Base-by-base conservation (phyloP, 2,329 filamentous ascomycete genomes). In the Neonectria hederae region DNA sequence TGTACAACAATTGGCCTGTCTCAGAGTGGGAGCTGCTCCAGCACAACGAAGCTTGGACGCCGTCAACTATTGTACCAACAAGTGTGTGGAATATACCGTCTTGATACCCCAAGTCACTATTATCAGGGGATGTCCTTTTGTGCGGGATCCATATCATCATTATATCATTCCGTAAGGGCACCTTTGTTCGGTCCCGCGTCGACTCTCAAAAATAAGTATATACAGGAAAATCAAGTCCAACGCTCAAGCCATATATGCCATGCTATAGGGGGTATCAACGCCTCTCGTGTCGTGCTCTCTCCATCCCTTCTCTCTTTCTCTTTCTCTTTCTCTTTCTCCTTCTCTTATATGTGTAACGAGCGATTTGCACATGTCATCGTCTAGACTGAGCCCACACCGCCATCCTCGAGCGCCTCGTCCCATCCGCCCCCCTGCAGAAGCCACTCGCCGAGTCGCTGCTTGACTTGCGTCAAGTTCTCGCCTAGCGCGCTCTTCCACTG, bases 401-500 rank as follows among this genome's bases (percentile, higher is more conserved):
- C 81, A 48, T 87, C 85, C 76, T 90, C 88, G 48, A 91, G 82
- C 66, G 87, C 83, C 78, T 97, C 93, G 70, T 97, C 94, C 93
- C 94, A 97, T 1, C 93, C 95, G n/a, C 92, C 93, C 65, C 89
- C 90, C 74, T 88, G 86, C 66, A 93, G 79, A 70, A 97, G 83
- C 81, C 89, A 94, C 30, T 85, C 86, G 58, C 90, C 89, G 0
- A 97, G 90, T 56, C 91, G 83, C 75, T 89, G 87, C 79, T 92
- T 95, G 66, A 94, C 89, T 17, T 83, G 86, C 65, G 87, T 87
- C 71, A 98, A 85, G 59, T 89, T 88, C 66, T 90, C 89, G 1
- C 94, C 95, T n/a, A 98, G 83, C 5, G 92, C 94, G 73, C 93
- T 92, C 38, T 86, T 84, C 95, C 96, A 98, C 79, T 97, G 93